These are phyloP conservation scores for Sicyos baderoa DNA, from an alignment of 306 rosid species.

Conservation along the genomic window DNA sequence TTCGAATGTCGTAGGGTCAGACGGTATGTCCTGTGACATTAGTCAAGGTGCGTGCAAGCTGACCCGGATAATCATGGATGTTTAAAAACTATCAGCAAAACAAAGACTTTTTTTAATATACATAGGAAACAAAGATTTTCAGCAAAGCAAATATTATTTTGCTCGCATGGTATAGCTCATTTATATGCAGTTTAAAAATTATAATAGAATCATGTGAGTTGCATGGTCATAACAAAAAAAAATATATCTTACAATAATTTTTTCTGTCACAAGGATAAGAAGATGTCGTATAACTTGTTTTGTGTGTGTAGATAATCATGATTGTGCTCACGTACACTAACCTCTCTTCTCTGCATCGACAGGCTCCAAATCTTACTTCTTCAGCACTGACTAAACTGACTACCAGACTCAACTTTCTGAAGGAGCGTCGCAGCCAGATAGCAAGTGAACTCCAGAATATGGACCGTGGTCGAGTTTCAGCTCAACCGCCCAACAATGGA, in stretches of 20 bases:
- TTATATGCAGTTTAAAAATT: constrained; percentile 1
- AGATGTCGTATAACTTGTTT: too few species aligned
- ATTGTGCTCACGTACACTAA: constrained; percentile 10
- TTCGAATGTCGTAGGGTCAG: too few species aligned
- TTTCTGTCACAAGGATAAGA: neutral
- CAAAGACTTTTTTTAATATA: neutral
- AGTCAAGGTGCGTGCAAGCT: too few species aligned
- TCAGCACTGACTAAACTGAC: constrained; percentile 73
- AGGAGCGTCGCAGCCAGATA: constrained; percentile 56
- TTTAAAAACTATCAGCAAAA: too few species aligned
- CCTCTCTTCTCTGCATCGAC: constrained; percentile 31
- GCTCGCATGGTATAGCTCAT: too few species aligned
- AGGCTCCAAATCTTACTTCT: constrained; percentile 48
- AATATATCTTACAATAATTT: too few species aligned
- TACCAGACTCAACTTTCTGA: constrained; percentile 66
- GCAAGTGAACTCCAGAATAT: constrained; percentile 49
- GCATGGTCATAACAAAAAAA: neutral
- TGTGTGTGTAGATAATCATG: constrained; percentile 11
- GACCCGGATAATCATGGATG: too few species aligned
- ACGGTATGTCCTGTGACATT: too few species aligned
- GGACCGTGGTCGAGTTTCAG: constrained; percentile 40
- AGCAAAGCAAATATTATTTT: neutral
- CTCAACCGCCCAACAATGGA: constrained; percentile 28
- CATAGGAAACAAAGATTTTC: neutral
- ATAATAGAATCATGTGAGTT: neutral